Evolutionary conservation across 1,284 basidiomycete genomes (phyloP), one percentile per base, ranked within the genome.

Genomic region (Stygiomarasmius scandens): DNA sequence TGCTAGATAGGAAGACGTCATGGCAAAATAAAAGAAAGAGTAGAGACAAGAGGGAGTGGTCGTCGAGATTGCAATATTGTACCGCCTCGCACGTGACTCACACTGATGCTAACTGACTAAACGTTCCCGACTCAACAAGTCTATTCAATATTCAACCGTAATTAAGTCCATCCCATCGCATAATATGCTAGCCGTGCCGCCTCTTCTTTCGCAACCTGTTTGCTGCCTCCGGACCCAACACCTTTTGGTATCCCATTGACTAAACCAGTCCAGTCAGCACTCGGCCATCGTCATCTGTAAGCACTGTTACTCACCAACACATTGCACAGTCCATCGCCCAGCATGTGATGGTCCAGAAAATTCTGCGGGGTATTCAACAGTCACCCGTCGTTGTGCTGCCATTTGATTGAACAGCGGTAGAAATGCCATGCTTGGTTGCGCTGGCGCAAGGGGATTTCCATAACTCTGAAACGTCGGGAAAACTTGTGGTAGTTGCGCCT

Each of bases 171-270:
- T 43, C 87, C 87, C 86, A 90, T 85, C 6, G 79, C 77, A 64
- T 83, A 80, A 70, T 82, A 89, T 4, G 89, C 89, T 63, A 83
- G 74, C 59, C 81, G 77, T 19, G 88, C 88, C 0, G 89, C 89
- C 57, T 86, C 85, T 65, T 91, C 88, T 68, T 89, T 90, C 5
- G 89, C 89, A 3, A 82, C 71, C 66, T 90, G 87, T 69, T 90
- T 90, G 68, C 76, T 87, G 49, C 76, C 71, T 29, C 86, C 87
- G 16, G 66, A 69, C 2, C 89, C 89, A 52, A 74, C 69, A 3
- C 89, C 89, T 66, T 84, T 87, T 64, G 76, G 72, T 59, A 88
- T 82, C 1, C 86, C 86, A 63, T 89, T 86, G 51, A 89, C 89
- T 90, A 69, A 34, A n/a, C 10, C n/a, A 51, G 47, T 12, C 23